phyloP scores from a whole-genome alignment of 352 stramenopile species.

The Phytophthora parvispora region DNA sequence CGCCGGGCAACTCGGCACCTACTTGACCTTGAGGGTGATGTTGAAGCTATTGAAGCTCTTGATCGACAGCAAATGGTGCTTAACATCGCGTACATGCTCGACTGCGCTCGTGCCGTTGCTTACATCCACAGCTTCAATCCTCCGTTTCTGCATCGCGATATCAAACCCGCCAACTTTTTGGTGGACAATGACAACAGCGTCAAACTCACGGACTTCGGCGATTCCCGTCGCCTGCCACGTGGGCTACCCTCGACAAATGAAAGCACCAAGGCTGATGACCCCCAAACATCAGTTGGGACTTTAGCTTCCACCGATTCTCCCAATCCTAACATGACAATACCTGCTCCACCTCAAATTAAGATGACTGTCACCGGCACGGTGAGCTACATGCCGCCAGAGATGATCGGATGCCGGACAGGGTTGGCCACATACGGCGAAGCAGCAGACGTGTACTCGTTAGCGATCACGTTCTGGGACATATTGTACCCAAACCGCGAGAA shows the following conservation, averaged over 20 bases:
- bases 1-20: constrained; percentile 6
- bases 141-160: constrained; percentile 71
- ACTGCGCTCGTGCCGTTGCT: constrained; percentile 63
- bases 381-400: constrained; percentile 81
- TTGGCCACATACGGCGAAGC: constrained; percentile 66
- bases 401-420: constrained; percentile 63
- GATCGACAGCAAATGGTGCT: constrained; percentile 54
- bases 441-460: constrained; percentile 80
- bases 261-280: constrained; percentile 3
- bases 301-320: constrained; percentile 15
- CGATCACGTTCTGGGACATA: constrained; percentile 84
- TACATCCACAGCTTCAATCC: constrained; percentile 77
- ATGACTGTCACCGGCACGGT: constrained; percentile 81
- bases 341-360: constrained; percentile 38
- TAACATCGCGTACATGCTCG: constrained; percentile 70
- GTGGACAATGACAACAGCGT: constrained; percentile 58
- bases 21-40: constrained; percentile 17
- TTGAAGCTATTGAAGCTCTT: constrained; percentile 3
- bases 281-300: constrained; percentile 18
- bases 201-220: constrained; percentile 79
- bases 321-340: background rate
- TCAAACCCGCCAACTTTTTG: constrained; percentile 78
- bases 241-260: constrained; percentile 11
- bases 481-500: constrained; percentile 58
- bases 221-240: constrained; percentile 57